Evolutionary conservation across 2,329 filamentous ascomycete species (phyloP).

Genomic region (Zelopaecilomyces penicillatus): DNA sequence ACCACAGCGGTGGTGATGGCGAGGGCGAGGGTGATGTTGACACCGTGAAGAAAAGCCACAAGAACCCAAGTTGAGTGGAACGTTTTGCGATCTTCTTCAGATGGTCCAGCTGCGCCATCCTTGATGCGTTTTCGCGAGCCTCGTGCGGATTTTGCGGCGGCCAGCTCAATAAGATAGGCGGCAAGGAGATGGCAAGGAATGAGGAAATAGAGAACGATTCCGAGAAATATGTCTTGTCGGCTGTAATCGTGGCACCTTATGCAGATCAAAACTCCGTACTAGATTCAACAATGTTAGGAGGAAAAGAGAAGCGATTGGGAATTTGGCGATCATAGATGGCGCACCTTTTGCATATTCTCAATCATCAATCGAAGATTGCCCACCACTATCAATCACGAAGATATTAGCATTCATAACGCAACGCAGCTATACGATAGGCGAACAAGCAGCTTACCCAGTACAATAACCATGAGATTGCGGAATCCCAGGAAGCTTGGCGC

Average conservation of each 20-base stretch:
- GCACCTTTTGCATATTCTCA: constrained; percentile 89
- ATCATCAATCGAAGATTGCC: constrained; percentile 92
- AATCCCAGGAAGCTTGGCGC: constrained; percentile 87
- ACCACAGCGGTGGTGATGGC: constrained; percentile 75
- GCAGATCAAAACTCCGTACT: constrained; percentile 95
- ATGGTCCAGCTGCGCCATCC: constrained; percentile 37
- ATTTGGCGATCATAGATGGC: background rate
- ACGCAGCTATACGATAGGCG: background rate
- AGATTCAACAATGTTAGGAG: constrained; percentile 7
- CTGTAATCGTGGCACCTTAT: constrained; percentile 83
- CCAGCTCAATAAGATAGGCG: constrained; percentile 81
- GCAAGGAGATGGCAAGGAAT: constrained; percentile 87
- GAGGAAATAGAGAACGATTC: constrained; percentile 70
- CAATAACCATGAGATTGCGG: constrained; percentile 90
- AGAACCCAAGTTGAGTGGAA: constrained; percentile 73
- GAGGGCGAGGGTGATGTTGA: constrained; percentile 78
- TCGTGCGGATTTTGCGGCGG: constrained; percentile 72
- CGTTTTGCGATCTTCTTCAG: constrained; percentile 52
- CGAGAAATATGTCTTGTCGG: constrained; percentile 66
- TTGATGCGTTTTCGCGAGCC: constrained; percentile 49
- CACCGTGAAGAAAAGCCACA: constrained; percentile 69
- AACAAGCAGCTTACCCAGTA: constrained; percentile 54
- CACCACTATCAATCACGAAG: constrained; percentile 50
- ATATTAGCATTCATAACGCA: background rate
- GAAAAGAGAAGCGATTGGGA: constrained; percentile 7